Evolutionary conservation across 495 filamentous ascomycete species (phyloP), one percentile per base, ranked within the genome.

Genomic region (Penicillium argentinense): DNA sequence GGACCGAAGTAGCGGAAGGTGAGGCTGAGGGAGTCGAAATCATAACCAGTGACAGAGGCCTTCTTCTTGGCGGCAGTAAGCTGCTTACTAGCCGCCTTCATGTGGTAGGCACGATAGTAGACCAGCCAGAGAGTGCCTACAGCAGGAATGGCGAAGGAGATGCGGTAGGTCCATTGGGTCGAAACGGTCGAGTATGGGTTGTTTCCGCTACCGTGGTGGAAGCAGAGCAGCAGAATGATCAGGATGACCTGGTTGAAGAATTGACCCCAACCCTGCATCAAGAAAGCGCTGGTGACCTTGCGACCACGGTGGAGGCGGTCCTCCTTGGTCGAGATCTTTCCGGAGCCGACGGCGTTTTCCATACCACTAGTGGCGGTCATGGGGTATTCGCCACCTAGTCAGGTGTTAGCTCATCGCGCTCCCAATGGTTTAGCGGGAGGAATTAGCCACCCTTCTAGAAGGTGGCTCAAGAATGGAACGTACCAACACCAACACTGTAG

Each of bases 231-330:
- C 22, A 89, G 71, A 32, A 96, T 57, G 56, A 95, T 95, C 33
- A 96, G 77, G 36, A 93, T 64, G 46, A 81, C 82, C 66, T 95
- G 90, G 79, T 96, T 96, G 71, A 86, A 75, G 60, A 95, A 86
- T 64, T 96, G 90, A 57, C 91, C 91, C 91, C 90, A 96, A 36
- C 90, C 91, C 64, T 96, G 91, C 91, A 96, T 96, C 71, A 96
- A 70, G 74, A 96, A 96, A 24, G 91, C 90, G 64, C 82, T 86
- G 39, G 89, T 93, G 59, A 95, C 89, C 67, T 92, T 92, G 61
- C 91, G 85, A 36, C 91, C 91, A 65, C 91, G 88, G 75, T 96
- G 91, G 33, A 95, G 79, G 67, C 91, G 87, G 63, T 96, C 91
- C 16, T 93, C 88, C 50, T 82, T 84, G 47, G 89, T 92, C 7